Evolutionary conservation across 164 flowering plant genomes (phyloP).

Genomic region (Vitis vinifera): ASM3070453v1 NC_081812.1:11167001-11167500

Average conservation of each 20-base stretch:
- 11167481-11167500: neutral
- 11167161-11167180: neutral
- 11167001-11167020: slow-evolving; percentile 76
- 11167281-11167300: slow-evolving; percentile 69
- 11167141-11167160: neutral
- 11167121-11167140: neutral
- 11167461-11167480: slow-evolving; percentile 61
- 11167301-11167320: slow-evolving; percentile 69
- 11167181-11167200: neutral
- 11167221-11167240: slow-evolving; percentile 17
- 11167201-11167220: neutral
- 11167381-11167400: slow-evolving; percentile 44
- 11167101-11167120: neutral
- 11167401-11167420: slow-evolving; percentile 76
- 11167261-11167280: slow-evolving; percentile 93
- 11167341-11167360: neutral
- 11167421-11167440: slow-evolving; percentile 81
- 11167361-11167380: neutral
- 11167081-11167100: neutral
- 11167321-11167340: neutral
- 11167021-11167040: slow-evolving; percentile 67
- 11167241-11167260: slow-evolving; percentile 78
- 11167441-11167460: slow-evolving; percentile 97
- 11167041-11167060: slow-evolving; percentile 26
- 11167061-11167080: neutral